Conservation (phyloP, 768 basidiomycete species). For the Neoboletus brunneissimus region DNA sequence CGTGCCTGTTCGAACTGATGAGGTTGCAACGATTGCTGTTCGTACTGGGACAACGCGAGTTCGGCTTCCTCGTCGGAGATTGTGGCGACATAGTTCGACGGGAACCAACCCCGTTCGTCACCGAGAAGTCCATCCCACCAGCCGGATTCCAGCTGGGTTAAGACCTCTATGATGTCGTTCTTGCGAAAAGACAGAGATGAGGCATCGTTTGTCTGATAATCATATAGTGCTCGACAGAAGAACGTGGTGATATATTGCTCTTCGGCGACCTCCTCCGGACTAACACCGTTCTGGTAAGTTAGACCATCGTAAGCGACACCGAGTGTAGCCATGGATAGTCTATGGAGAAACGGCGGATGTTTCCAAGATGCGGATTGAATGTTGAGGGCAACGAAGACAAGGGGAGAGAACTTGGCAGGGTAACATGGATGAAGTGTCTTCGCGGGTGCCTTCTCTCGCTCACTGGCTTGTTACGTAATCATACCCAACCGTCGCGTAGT, state of each 20-base stretch:
- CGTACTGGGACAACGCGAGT: constrained; percentile 44
- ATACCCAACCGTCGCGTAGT: constrained; percentile 8
- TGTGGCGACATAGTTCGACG: constrained; percentile 86
- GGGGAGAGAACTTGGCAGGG: constrained; percentile 13
- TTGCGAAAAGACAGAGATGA: constrained; percentile 86
- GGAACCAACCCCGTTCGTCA: constrained; percentile 94
- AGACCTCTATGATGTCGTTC: constrained; percentile 91
- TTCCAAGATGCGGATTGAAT: background rate
- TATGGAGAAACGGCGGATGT: background rate
- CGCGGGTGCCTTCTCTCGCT: constrained; percentile 10
- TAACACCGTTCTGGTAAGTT: constrained; percentile 21
- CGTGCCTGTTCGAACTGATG: constrained; percentile 10
- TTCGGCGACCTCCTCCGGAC: constrained; percentile 38
- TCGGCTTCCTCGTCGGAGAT: constrained; percentile 84
- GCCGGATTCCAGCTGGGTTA: constrained; percentile 86
- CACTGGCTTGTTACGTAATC: constrained; percentile 27
- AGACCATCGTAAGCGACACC: constrained; percentile 21
- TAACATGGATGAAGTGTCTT: constrained; percentile 15
- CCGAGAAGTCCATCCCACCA: constrained; percentile 98
- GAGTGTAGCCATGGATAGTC: constrained; percentile 25
- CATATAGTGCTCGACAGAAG: constrained; percentile 90
- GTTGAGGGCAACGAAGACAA: constrained; percentile 11
- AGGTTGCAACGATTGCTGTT: constrained; percentile 15
- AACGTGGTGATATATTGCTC: constrained; percentile 65
- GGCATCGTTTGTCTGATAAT: constrained; percentile 83